Evolutionary conservation across 1,139 yeast genomes (phyloP).

Genomic region (Lodderomyces parapsilosis): DNA sequence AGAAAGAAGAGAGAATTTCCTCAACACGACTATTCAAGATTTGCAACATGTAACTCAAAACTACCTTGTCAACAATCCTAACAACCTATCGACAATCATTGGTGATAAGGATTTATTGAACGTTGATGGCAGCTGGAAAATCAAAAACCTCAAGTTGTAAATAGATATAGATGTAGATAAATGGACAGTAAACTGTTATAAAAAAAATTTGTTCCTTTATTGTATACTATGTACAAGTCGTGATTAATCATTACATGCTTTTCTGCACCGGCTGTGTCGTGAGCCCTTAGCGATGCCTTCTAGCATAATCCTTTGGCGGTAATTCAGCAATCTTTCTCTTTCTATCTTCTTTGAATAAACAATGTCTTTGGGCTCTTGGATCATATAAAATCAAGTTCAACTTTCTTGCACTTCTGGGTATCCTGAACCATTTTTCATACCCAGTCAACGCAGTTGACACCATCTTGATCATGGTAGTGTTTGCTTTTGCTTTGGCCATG

Average conservation of each 20-base stretch:
- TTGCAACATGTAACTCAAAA: slow-evolving; percentile 61
- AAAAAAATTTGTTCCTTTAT: background rate
- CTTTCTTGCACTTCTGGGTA: slow-evolving; percentile 78
- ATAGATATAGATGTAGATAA: background rate
- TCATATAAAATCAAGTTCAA: slow-evolving; percentile 87
- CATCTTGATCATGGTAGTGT: slow-evolving; percentile 53
- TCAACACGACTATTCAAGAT: slow-evolving; percentile 64
- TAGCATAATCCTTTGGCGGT: slow-evolving; percentile 58
- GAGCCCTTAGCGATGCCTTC: slow-evolving; percentile 38
- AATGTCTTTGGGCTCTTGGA: slow-evolving; percentile 71
- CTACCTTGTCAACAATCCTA: slow-evolving; percentile 40
- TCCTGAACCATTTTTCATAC: slow-evolving; percentile 71
- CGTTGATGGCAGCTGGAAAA: slow-evolving; percentile 32
- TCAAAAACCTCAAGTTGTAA: slow-evolving; percentile 8
- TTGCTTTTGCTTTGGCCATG: slow-evolving; percentile 46
- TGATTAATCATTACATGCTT: background rate
- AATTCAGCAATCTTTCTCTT: slow-evolving; percentile 75
- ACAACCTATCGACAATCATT: slow-evolving; percentile 46
- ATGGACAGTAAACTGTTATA: background rate
- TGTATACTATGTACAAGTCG: slow-evolving; percentile 1
- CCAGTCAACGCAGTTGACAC: slow-evolving; percentile 89
- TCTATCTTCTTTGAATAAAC: slow-evolving; percentile 82
- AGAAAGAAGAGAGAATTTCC: slow-evolving; percentile 67
- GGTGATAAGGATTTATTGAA: slow-evolving; percentile 46
- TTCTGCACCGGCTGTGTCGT: background rate